phyloP scores from a whole-genome alignment of 495 filamentous ascomycete species.

The Annulohypoxylon bovei region DNA sequence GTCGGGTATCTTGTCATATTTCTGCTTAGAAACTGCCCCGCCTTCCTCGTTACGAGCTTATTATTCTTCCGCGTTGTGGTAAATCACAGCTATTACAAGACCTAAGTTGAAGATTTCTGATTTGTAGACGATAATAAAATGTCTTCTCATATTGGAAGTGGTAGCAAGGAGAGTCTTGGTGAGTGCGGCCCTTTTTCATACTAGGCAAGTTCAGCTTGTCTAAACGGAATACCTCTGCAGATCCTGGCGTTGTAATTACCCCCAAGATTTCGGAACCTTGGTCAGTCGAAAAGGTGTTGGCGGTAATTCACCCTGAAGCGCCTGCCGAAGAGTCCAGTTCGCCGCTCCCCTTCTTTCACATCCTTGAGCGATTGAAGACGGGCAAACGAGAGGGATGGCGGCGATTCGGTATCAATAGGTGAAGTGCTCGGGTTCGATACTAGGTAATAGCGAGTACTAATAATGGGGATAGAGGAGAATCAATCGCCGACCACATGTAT shows the following conservation, averaged over 20 bases:
- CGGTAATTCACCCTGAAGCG: constrained; percentile 53
- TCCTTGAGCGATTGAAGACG: constrained; percentile 92
- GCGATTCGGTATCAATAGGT: constrained; percentile 78
- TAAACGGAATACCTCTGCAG: constrained; percentile 19
- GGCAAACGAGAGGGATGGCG: constrained; percentile 96
- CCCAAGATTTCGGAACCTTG: constrained; percentile 54
- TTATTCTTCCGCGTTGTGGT: background rate
- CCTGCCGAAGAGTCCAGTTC: constrained; percentile 71
- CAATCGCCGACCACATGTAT: constrained; percentile 99
- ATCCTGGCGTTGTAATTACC: constrained; percentile 47
- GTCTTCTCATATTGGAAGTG: constrained; percentile 11
- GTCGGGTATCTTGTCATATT: background rate
- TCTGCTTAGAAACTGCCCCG: background rate
- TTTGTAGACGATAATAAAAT: constrained; percentile 7
- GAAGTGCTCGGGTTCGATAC: constrained; percentile 23
- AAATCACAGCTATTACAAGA: background rate
- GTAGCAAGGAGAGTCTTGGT: constrained; percentile 41
- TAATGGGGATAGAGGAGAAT: constrained; percentile 65
- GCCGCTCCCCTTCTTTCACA: constrained; percentile 90
- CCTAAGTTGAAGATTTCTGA: background rate
- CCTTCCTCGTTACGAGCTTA: background rate
- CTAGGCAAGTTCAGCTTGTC: background rate
- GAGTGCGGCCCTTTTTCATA: background rate
- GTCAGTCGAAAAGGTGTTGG: constrained; percentile 62
- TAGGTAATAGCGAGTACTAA: background rate